A percentile compares a stretch with the other conserved stretches of the same genome.
Evolutionary conservation across 441 rosid species (phyloP).

Genomic region (Pelargonium cotyledonis): DNA sequence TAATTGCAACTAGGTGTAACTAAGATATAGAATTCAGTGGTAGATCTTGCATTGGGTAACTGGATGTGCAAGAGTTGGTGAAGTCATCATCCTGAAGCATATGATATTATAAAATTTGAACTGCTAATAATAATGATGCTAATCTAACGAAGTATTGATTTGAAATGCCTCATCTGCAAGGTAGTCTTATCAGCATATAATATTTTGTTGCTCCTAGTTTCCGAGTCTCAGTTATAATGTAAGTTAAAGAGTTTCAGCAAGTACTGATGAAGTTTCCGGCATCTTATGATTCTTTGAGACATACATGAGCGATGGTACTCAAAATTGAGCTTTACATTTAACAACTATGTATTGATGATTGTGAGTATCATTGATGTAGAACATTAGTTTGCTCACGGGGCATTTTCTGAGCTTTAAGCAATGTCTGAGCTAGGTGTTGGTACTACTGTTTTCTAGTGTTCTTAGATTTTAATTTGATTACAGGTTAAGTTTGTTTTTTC

Average conservation of each 20-base stretch:
- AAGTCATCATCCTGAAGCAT: not conserved
- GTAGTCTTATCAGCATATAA: no score
- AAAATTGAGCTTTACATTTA: not conserved
- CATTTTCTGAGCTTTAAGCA: not conserved
- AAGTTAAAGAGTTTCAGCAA: no score
- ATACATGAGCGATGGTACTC: no score
- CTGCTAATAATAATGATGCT: no score
- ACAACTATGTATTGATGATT: not conserved
- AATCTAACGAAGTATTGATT: no score
- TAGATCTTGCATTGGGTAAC: not conserved
- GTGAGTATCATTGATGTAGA: not conserved
- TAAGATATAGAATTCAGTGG: not conserved
- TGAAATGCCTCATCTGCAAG: no score
- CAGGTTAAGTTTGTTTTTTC: no score
- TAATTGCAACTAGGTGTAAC: conserved; percentile 5
- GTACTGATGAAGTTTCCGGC: no score
- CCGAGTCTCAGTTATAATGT: no score
- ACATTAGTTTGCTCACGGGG: not conserved
- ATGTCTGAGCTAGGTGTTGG: not conserved
- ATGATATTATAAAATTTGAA: no score
- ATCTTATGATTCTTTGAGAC: no score
- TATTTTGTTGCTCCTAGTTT: no score
- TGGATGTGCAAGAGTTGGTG: not conserved
- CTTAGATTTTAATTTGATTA: not conserved
- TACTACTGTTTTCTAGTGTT: conserved; percentile 3